These are phyloP conservation scores for Sequoiadendron giganteum DNA, from an alignment of 75 land plant species.

Conservation along the genomic window DNA sequence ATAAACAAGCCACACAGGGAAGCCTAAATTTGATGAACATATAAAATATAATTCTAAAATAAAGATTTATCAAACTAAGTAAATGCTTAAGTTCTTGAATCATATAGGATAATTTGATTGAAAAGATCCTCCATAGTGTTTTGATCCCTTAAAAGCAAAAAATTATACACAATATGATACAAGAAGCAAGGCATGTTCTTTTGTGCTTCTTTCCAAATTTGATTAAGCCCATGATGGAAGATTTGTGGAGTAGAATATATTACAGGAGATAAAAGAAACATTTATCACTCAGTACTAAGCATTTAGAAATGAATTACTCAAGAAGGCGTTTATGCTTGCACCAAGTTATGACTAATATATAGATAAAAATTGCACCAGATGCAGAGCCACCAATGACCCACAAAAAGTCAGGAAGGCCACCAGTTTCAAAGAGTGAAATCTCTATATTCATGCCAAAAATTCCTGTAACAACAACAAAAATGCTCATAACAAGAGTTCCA, in stretches of 20 bases:
- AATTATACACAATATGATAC: background rate
- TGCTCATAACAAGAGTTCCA: constrained; percentile 40
- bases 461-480: constrained; percentile 38
- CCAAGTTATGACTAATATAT: constrained; percentile 65
- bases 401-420: constrained; percentile 41
- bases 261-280: background rate
- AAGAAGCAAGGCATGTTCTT: background rate
- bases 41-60: no score
- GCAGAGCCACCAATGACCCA: constrained; percentile 62
- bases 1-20: no score
- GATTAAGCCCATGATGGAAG: background rate
- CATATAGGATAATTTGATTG: background rate
- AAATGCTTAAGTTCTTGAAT: background rate
- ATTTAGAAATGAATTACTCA: constrained; percentile 27
- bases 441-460: constrained; percentile 86
- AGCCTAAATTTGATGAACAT: no score
- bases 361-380: constrained; percentile 41
- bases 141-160: background rate
- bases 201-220: background rate
- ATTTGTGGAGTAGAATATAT: background rate
- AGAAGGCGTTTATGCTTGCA: constrained; percentile 64
- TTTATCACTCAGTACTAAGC: background rate
- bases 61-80: background rate
- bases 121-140: background rate
- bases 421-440: constrained; percentile 42